These are phyloP conservation scores for Zoysia japonica DNA, from an alignment of 176 grass and related monocot genomes.

Conservation along the genomic window DNA sequence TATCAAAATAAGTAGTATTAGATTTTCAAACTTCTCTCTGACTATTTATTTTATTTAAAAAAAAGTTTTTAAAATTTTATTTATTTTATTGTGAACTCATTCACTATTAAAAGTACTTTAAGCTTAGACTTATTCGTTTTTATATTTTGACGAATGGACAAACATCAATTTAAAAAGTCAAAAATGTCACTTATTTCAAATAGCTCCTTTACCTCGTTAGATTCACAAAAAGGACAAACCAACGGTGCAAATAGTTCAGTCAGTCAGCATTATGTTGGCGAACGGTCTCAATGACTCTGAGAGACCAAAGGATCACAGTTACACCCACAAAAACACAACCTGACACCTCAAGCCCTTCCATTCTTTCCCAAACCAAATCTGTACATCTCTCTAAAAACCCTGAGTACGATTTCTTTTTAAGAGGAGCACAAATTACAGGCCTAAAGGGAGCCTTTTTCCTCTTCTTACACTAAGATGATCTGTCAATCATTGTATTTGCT, in stretches of 20 bases:
- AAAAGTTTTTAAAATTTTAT: too few relatives aligned
- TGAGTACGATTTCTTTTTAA: slow-evolving; percentile 16
- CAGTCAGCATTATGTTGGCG: neutral
- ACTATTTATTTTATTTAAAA: too few relatives aligned
- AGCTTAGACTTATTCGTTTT: too few relatives aligned
- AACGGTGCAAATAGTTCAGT: neutral
- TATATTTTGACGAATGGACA: too few relatives aligned
- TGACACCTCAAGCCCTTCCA: neutral
- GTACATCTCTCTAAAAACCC: slow-evolving; percentile 36
- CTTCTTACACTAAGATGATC: slow-evolving; percentile 16
- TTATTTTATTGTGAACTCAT: too few relatives aligned
- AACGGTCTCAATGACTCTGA: neutral
- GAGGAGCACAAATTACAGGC: neutral
- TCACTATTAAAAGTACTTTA: too few relatives aligned
- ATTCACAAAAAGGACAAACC: neutral
- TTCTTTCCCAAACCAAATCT: slow-evolving; percentile 36
- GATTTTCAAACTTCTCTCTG: too few relatives aligned
- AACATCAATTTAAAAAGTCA: too few relatives aligned
- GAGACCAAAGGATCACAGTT: neutral
- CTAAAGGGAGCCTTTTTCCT: slow-evolving; percentile 22
- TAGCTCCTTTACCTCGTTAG: neutral
- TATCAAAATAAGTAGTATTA: too few relatives aligned
- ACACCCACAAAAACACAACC: neutral
- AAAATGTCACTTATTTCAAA: too few relatives aligned
- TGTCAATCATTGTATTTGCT: slow-evolving; percentile 42